These are phyloP conservation scores for Zymoseptoria passerinii DNA, from an alignment of 2,329 filamentous ascomycete genomes.

Conservation along the genomic window DNA sequence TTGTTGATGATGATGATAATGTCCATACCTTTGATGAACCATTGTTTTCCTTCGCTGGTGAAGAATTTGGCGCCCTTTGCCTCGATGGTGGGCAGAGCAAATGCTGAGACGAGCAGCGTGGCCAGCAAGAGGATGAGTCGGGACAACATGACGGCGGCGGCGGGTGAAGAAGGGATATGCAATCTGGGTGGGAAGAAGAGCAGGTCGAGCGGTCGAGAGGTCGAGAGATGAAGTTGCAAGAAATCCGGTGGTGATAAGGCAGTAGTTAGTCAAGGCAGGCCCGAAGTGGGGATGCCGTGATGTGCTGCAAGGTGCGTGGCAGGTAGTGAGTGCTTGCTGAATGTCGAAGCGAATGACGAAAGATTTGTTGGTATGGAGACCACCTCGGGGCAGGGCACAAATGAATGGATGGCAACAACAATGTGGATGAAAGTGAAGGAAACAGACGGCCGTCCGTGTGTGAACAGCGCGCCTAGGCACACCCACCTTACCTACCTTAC, in stretches of 20 bases:
- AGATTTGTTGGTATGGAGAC: not conserved
- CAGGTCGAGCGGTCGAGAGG: not conserved
- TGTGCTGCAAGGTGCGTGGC: not conserved
- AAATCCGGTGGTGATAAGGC: too few relatives aligned
- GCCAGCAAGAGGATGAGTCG: conserved; percentile 8
- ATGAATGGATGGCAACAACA: too few relatives aligned
- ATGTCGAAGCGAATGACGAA: not conserved
- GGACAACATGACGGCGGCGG: conserved; percentile 1
- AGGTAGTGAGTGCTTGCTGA: not conserved
- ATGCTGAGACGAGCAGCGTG: conserved; percentile 27
- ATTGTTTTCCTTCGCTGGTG: conserved; percentile 68
- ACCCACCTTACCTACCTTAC: too few relatives aligned
- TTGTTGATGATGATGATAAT: too few relatives aligned
- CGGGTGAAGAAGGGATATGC: not conserved
- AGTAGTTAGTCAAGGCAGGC: too few relatives aligned
- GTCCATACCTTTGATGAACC: conserved; percentile 66
- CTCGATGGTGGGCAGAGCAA: conserved; percentile 49
- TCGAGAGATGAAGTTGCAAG: not conserved
- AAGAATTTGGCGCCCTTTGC: conserved; percentile 77
- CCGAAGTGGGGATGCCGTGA: not conserved
- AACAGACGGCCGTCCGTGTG: too few relatives aligned
- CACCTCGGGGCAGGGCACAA: too few relatives aligned
- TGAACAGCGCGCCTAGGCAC: too few relatives aligned
- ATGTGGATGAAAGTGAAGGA: too few relatives aligned
- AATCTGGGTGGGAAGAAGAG: not conserved